Percentiles rank a stretch among this genome's conserved stretches.
Conservation (phyloP, 495 filamentous ascomycete species). For the Tuber umbilicatum region DNA sequence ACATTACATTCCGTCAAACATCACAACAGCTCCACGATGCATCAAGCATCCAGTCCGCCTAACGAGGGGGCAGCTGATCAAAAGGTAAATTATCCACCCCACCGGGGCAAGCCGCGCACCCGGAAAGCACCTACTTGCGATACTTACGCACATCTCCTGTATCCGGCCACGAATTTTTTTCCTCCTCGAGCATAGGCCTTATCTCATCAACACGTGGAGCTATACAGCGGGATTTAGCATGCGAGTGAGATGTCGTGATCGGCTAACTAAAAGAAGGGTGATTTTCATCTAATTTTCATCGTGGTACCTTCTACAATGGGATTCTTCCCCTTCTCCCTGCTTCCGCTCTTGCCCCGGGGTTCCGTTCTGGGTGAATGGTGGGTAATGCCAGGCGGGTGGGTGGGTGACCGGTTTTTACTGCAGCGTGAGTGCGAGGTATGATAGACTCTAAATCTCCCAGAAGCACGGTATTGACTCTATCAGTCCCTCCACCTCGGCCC, state of each 20-base stretch:
- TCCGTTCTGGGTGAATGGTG: not conserved
- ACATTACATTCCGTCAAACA: not conserved
- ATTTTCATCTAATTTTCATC: not conserved
- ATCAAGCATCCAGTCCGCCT: not conserved
- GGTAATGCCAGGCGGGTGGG: not conserved
- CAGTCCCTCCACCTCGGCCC: not conserved
- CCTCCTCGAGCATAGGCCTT: not conserved
- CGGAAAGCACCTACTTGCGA: too few relatives aligned
- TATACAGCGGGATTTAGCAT: not conserved
- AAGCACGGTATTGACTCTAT: not conserved
- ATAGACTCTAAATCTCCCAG: not conserved
- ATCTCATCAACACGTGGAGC: not conserved
- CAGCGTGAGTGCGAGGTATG: not conserved
- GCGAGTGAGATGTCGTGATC: not conserved
- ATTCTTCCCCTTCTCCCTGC: too few relatives aligned
- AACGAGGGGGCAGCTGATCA: not conserved
- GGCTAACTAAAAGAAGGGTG: not conserved
- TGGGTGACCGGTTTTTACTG: not conserved
- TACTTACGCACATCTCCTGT: not conserved
- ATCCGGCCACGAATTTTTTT: not conserved
- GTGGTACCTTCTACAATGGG: not conserved
- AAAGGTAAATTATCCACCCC: not conserved
- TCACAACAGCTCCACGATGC: not conserved
- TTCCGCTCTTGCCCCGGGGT: not conserved
- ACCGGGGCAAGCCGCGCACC: not conserved